Evolutionary conservation across 345 rosid genomes (phyloP), one percentile per base, ranked within the genome.

Genomic region (Eucalyptus cloeziana): DNA sequence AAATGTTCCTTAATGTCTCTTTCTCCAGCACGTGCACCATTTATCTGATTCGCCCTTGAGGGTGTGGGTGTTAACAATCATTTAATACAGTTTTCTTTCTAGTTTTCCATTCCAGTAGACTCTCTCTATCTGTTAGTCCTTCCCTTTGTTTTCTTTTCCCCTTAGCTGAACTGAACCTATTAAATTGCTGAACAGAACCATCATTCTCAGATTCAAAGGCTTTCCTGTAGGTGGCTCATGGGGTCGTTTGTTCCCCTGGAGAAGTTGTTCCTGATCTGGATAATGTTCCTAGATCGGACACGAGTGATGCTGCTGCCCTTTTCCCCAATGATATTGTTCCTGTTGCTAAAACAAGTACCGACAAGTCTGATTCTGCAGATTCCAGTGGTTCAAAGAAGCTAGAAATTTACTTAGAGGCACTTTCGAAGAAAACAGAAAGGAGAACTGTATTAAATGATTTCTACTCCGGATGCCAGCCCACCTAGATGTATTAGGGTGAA

Each of bases 351-450:
- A 86, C 56, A 37, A 49, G 87, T 47, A 86, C 51, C 8, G 24
- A 37, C 58, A 50, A 49, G 31, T 33, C 33, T 60, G 51, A 64
- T 8, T 45, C 51, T 52, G 37, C 19, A n/a, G 90, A 50, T 87
- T 76, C 91, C 89, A 86, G 85, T 88, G 88, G 89, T 87, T 88
- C 76, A 76, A 64, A 11, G 5, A 88, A 90, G 86, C 71, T 85
- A 62, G 94, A 92, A 88, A 90, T 43, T 37, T 92, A 92, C 88
- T 90, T 89, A 87, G 93, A 90, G 87, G 91, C 92, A 45, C 86
- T 89, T 85, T 87, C 92, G 30, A 92, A 88, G 92, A 96, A 91
- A 92, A 95, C 96, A 90, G 96, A 94, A 31, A 49, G 94, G 89
- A 94, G 91, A 92, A 96, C 94, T n/a, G n/a, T n/a, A n/a, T n/a